Evolutionary conservation across 306 rosid genomes (phyloP).

Genomic region (Purshia tridentata): DNA sequence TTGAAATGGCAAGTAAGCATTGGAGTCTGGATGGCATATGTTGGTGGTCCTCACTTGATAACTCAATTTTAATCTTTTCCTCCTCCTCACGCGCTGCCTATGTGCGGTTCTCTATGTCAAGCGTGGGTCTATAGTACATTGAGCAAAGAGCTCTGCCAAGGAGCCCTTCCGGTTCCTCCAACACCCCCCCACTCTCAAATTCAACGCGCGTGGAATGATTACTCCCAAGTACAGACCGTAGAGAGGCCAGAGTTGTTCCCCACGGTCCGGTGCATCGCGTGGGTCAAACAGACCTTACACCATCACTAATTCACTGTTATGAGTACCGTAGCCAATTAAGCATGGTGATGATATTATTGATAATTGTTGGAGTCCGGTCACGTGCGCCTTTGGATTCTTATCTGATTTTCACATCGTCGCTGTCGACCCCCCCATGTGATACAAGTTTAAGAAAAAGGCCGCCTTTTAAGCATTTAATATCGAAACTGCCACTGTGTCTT

Average conservation of each 20-base stretch:
- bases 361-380: conserved; percentile 21
- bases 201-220: neutral
- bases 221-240: neutral
- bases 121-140: conserved; percentile 17
- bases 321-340: neutral
- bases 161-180: too few relatives aligned
- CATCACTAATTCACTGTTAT: too few relatives aligned
- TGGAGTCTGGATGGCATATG: neutral
- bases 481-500: conserved; percentile 26
- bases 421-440: conserved; percentile 46
- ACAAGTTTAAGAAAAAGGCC: conserved; percentile 20
- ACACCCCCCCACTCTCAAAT: neutral
- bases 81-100: conserved; percentile 36
- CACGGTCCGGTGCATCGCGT: conserved; percentile 8
- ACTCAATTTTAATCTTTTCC: neutral
- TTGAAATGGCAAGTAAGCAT: neutral
- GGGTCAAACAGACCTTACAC: neutral
- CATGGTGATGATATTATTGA: neutral
- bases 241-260: neutral
- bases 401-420: conserved; percentile 21
- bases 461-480: conserved; percentile 19
- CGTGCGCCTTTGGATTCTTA: conserved; percentile 37
- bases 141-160: conserved; percentile 11
- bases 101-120: conserved; percentile 15
- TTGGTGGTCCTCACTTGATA: neutral